Percentiles rank a stretch among this genome's conserved stretches.
phyloP scores from a whole-genome alignment of 805 yeast genomes.

The Clavispora asparagi region DNA sequence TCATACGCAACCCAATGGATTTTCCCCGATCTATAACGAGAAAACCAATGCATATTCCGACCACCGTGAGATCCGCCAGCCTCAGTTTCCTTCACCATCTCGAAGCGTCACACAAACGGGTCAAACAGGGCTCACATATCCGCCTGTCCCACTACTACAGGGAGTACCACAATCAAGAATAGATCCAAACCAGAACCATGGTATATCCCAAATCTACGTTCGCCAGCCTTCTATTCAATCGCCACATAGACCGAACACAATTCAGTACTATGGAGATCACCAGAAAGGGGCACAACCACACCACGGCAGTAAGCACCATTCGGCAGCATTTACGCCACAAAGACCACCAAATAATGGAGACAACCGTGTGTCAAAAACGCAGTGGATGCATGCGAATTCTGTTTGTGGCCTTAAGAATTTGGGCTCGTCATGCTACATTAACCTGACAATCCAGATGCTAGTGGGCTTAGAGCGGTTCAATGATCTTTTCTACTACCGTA shows the following conservation, averaged over 20 bases:
- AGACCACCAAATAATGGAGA: neutral
- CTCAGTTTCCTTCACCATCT: neutral
- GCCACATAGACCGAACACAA: too few species aligned
- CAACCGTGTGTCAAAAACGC: constrained; percentile 3
- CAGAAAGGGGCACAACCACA: neutral
- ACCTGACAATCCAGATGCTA: constrained; percentile 66
- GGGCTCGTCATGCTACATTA: constrained; percentile 75
- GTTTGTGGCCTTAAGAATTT: constrained; percentile 61
- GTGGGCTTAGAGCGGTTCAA: constrained; percentile 52
- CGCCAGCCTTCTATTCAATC: neutral
- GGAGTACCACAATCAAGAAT: neutral
- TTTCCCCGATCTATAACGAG: too few species aligned
- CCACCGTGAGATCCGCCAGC: too few species aligned
- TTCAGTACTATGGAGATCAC: neutral
- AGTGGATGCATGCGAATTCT: constrained; percentile 35
- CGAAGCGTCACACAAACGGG: neutral
- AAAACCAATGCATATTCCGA: too few species aligned
- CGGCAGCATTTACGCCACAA: neutral
- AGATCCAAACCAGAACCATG: neutral
- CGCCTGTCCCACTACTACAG: neutral
- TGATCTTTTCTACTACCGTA: constrained; percentile 30
- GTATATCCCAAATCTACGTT: too few species aligned
- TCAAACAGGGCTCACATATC: neutral
- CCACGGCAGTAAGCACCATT: neutral
- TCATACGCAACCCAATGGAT: too few species aligned